These are phyloP conservation scores for Megacollybia platyphylla DNA, from an alignment of 1,284 basidiomycete genomes.

Conservation along the genomic window DNA sequence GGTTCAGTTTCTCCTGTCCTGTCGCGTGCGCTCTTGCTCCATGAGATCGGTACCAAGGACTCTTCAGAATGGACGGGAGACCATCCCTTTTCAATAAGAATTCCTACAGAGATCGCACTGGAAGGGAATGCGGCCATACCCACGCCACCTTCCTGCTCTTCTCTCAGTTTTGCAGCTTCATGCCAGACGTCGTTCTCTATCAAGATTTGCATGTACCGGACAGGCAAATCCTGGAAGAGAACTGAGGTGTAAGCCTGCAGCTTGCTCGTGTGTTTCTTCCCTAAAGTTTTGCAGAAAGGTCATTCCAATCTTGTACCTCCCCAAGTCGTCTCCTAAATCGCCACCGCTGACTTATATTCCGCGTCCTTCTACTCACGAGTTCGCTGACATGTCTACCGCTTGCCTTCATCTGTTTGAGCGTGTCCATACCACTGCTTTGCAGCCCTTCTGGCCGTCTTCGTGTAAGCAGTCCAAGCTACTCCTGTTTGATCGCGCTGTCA, in stretches of 20 bases:
- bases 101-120: constrained; percentile 18
- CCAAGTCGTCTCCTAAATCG: constrained; percentile 22
- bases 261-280: not conserved
- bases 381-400: constrained; percentile 4
- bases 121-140: constrained; percentile 11
- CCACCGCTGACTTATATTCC: constrained; percentile 17
- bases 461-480: constrained; percentile 8
- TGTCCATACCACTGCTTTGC: constrained; percentile 16
- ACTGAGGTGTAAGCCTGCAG: constrained; percentile 26
- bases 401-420: constrained; percentile 12
- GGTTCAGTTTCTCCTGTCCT: constrained; percentile 15
- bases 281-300: constrained; percentile 11
- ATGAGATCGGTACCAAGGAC: constrained; percentile 11
- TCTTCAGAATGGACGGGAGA: constrained; percentile 15
- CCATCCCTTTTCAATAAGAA: constrained; percentile 23
- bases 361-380: constrained; percentile 7
- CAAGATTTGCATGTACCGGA: constrained; percentile 26
- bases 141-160: constrained; percentile 26
- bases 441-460: constrained; percentile 13
- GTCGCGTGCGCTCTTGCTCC: constrained; percentile 17
- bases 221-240: constrained; percentile 19
- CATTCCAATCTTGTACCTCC: constrained; percentile 23
- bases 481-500: constrained; percentile 8
- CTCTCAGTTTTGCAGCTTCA: constrained; percentile 20
- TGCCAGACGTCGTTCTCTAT: constrained; percentile 24